These are phyloP conservation scores for Oidiodendron maius DNA, from an alignment of 495 filamentous ascomycete species.

Conservation along the genomic window DNA sequence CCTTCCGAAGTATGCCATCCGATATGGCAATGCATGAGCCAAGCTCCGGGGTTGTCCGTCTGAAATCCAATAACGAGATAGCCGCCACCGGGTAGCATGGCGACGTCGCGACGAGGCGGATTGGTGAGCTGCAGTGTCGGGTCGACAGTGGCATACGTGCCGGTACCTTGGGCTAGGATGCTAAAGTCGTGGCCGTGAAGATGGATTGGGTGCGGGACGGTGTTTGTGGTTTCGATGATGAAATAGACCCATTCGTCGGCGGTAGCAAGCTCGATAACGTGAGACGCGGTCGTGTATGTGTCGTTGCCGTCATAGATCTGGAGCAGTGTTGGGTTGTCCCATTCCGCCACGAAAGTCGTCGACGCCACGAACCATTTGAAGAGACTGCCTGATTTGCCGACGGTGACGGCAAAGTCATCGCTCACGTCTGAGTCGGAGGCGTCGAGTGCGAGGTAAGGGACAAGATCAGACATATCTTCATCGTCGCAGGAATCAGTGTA, in stretches of 20 bases:
- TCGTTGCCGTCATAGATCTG: constrained; percentile 10
- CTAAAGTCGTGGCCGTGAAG: constrained; percentile 56
- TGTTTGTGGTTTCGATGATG: constrained; percentile 54
- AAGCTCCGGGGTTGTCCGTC: constrained; percentile 38
- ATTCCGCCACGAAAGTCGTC: constrained; percentile 35
- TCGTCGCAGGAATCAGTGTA: constrained; percentile 35
- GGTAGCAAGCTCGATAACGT: constrained; percentile 32
- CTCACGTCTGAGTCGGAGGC: constrained; percentile 15
- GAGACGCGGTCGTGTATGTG: constrained; percentile 26
- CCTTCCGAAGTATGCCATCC: constrained; percentile 54
- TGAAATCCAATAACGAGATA: constrained; percentile 43
- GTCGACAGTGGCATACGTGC: constrained; percentile 22
- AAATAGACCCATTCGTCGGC: constrained; percentile 46
- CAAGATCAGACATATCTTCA: constrained; percentile 29
- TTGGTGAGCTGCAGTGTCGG: constrained; percentile 31
- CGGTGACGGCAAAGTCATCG: constrained; percentile 24
- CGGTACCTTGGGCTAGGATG: constrained; percentile 40
- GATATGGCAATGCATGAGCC: constrained; percentile 48
- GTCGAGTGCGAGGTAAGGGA: constrained; percentile 35
- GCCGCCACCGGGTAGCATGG: constrained; percentile 41
- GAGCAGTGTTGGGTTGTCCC: constrained; percentile 28
- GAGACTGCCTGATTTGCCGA: constrained; percentile 22
- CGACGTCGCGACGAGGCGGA: constrained; percentile 51
- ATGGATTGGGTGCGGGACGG: constrained; percentile 57
- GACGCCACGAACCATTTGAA: constrained; percentile 38